These are phyloP conservation scores for Epichloe gansuensis DNA, from an alignment of 2,329 filamentous ascomycete genomes.

Conservation along the genomic window DNA sequence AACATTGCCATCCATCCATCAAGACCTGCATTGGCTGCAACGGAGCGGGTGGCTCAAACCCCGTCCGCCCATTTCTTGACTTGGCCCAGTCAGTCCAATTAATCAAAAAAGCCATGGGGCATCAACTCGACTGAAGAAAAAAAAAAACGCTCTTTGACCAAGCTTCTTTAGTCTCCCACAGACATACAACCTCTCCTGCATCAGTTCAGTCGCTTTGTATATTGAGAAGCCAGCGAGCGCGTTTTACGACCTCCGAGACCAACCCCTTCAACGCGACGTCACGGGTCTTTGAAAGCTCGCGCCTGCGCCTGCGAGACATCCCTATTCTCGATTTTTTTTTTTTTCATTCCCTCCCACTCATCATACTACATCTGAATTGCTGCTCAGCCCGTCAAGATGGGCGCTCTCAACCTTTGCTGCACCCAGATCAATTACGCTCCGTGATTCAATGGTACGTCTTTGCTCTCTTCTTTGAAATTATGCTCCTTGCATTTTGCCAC, in stretches of 20 bases:
- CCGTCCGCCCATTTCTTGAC: background rate
- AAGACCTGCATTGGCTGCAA: background rate
- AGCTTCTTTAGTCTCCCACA: background rate
- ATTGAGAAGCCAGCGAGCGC: background rate
- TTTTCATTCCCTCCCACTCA: background rate
- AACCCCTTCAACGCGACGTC: background rate
- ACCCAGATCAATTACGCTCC: slow-evolving; percentile 65
- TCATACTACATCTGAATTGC: background rate
- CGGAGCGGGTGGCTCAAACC: background rate
- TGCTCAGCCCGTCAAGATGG: slow-evolving; percentile 34
- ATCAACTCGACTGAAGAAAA: background rate
- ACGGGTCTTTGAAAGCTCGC: background rate
- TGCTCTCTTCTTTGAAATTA: background rate
- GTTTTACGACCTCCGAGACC: background rate
- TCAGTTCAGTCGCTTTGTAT: background rate
- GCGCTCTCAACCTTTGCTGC: slow-evolving; percentile 57
- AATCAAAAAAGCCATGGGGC: background rate
- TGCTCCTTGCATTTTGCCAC: background rate
- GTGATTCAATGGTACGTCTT: slow-evolving; percentile 73
- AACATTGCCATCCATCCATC: background rate
- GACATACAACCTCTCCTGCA: background rate
- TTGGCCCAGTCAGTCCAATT: background rate
- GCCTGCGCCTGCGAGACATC: background rate
- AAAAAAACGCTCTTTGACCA: background rate
- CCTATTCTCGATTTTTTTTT: background rate